phyloP scores from a whole-genome alignment of 2,329 filamentous ascomycete species.

The Trichoderma atroviride region DNA sequence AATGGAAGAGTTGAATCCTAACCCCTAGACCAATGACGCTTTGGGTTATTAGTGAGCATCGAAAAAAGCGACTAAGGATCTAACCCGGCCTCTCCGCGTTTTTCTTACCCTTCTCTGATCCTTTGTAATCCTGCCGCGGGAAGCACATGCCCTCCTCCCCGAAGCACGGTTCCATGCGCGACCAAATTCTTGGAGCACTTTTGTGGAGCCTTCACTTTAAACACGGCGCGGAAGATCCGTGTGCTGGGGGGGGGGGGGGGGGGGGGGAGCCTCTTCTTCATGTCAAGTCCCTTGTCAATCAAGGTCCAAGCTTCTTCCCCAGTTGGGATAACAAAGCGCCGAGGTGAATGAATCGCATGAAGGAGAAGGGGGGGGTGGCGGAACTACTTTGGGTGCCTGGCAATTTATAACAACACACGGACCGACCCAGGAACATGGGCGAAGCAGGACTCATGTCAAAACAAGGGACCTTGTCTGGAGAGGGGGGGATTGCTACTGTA shows the following conservation, averaged over 20 bases:
- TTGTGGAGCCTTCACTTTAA: background rate
- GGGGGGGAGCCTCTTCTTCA: background rate
- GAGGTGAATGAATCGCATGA: background rate
- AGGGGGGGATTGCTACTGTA: background rate
- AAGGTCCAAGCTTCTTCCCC: background rate
- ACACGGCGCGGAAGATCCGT: background rate
- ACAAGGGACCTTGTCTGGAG: background rate
- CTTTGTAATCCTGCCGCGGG: background rate
- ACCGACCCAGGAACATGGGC: background rate
- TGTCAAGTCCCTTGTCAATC: background rate
- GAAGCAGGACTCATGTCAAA: background rate
- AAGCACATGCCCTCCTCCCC: background rate
- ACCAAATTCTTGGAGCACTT: slow-evolving; percentile 3
- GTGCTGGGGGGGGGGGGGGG: background rate
- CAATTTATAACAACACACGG: background rate
- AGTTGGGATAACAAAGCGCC: slow-evolving; percentile 1
- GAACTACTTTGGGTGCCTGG: background rate
- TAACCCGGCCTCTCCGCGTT: background rate
- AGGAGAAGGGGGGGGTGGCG: background rate
- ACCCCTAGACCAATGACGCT: slow-evolving; percentile 27
- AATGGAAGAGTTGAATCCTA: slow-evolving; percentile 28
- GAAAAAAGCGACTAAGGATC: slow-evolving; percentile 2
- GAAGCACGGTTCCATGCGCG: background rate
- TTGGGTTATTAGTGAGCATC: background rate
- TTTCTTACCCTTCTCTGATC: background rate